These are phyloP conservation scores for Sugiyamaella xylanicola DNA, from an alignment of 1,139 yeast species.

Conservation along the genomic window DNA sequence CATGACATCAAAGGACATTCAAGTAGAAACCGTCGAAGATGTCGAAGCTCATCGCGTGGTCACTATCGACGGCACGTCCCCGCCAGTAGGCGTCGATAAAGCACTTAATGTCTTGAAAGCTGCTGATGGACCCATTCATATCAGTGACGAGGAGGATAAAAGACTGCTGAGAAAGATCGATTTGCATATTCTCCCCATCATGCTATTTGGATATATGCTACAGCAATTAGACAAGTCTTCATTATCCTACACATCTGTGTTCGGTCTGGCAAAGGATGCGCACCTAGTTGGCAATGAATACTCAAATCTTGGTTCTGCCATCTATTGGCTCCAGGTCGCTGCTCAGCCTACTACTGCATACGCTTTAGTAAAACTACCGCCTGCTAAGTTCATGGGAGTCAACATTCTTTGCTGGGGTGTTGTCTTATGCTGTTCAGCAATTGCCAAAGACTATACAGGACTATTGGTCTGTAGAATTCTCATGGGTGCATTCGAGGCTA, in stretches of 20 bases:
- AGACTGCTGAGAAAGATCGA: slow-evolving; percentile 56
- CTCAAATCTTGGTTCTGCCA: slow-evolving; percentile 62
- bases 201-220: slow-evolving; percentile 46
- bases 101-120: slow-evolving; percentile 11
- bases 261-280: slow-evolving; percentile 53
- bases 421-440: slow-evolving; percentile 51
- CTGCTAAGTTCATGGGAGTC: slow-evolving; percentile 53
- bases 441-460: slow-evolving; percentile 52
- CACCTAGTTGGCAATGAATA: slow-evolving; percentile 46
- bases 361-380: slow-evolving; percentile 55
- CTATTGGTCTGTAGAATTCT: slow-evolving; percentile 53
- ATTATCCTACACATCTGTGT: slow-evolving; percentile 59
- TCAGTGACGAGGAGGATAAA: slow-evolving; percentile 22
- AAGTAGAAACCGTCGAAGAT: slow-evolving; percentile 3
- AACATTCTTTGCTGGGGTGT: slow-evolving; percentile 55
- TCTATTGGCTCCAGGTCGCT: slow-evolving; percentile 55
- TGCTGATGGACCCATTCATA: slow-evolving; percentile 13
- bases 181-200: slow-evolving; percentile 51
- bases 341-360: slow-evolving; percentile 59
- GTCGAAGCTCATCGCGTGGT: not conserved
- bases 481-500: slow-evolving; percentile 58
- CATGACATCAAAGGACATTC: not conserved
- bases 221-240: slow-evolving; percentile 72
- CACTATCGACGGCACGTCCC: not conserved
- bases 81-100: slow-evolving; percentile 3